Evolutionary conservation across 2,329 filamentous ascomycete genomes (phyloP), one percentile per base, ranked within the genome.

Genomic region (Colletotrichum musicola): DNA sequence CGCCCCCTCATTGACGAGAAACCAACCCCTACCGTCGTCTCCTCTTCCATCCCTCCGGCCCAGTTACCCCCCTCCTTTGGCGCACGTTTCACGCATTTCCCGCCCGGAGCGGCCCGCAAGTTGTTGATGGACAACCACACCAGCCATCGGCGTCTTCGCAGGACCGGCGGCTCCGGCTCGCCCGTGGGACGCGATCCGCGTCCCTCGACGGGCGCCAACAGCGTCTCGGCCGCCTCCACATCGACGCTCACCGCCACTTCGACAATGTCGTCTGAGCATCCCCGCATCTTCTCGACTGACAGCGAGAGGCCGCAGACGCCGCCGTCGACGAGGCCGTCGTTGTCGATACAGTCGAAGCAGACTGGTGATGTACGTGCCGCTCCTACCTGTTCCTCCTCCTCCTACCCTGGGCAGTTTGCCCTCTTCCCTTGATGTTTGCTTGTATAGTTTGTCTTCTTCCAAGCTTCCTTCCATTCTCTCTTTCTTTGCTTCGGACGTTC

Each of bases 161-260:
- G 47, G 40, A 49, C 16, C 25, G 62, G 56, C 20, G n/a, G 42
- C n/a, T 27, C 53, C 22, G 62, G 40, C 47, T 65, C 62, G 14
- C 56, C 55, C 54, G 44, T 56, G 49, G 56, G 55, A 61, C 62
- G 57, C 13, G 51, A 40, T 20, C 64, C 50, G 58, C 65, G 65
- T 54, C 61, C 65, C 16, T 46, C 65, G n/a, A 64, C 65, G 20
- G 65, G 51, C 30, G 61, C 65, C 47, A 68, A 64, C 61, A 68
- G 65, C 65, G 35, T 68, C 65, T 68, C 65, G 47, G 65, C 62
- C 54, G 22, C 65, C 38, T 68, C 65, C 56, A 60, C 66, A 25
- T 69, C 66, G 50, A 66, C 66, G 62, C 30, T 55, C 25, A 68
- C 71, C 71, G 70, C 71, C 63, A 68, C 71, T 66, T 70, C 68